Base-by-base conservation (phyloP, 2,329 filamentous ascomycete genomes). In the Fusarium pseudograminearum region DNA sequence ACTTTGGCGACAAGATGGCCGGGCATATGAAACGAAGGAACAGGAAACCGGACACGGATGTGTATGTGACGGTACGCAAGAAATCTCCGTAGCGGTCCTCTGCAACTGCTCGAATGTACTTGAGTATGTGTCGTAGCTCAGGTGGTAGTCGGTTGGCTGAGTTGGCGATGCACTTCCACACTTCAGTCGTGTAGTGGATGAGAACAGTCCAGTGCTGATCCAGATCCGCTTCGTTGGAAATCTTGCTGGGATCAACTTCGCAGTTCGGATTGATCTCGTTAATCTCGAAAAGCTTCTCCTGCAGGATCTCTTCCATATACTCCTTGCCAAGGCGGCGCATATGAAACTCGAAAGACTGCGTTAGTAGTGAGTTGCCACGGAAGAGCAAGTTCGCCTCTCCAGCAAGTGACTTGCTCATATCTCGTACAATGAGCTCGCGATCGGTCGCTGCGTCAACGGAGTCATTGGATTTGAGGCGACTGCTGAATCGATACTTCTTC, bases 1-100 rank as follows among this genome's bases (percentile, higher is more conserved):
- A 85, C 80, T 97, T 97, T 1, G 95, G 95, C 67, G 97, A 98
- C 9, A 98, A 84, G 61, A 98, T 94, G n/a, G 95, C 94, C 5
- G 95, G 95, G 76, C 94, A 97, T 76, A 98, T 96, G 83, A 98
- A 98, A 7, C 95, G 91, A 65, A 98, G 84, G 78, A 98, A 98
- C 15, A 98, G 81, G 76, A 98, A 98, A 0, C 95, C 95, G 45
- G 94, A 97, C 3, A 98, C 94, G 77, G 94, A 97, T 54, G 94
- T 98, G 77, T 97, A 98, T 46, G 91, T 89, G 38, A 97, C 94
- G 3, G 92, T 95, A 30, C 94, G 90, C 42, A 97, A 83, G 74
- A 97, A 98, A 78, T 97, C 93, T 30, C 95, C 95, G 77, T 97
- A 98, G 20, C 94, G 91, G 78, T 98, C 94, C 73, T 98, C 95